Evolutionary conservation across 2,329 filamentous ascomycete species (phyloP).

Genomic region (Pseudogymnoascus sp.): DNA sequence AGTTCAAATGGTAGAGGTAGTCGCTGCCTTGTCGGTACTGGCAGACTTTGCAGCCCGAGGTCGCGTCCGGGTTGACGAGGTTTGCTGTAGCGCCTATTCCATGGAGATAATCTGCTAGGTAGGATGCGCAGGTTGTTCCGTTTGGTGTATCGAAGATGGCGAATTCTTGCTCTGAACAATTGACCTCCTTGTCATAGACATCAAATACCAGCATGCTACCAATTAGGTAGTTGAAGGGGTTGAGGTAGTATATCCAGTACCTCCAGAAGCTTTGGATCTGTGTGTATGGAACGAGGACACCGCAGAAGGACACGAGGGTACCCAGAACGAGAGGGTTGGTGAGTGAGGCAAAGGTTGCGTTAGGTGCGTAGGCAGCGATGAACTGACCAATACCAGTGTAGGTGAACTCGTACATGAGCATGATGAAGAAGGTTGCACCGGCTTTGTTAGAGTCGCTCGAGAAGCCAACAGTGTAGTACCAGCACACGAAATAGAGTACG

Average conservation of each 20-base stretch:
- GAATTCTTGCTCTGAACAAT: slow-evolving; percentile 41
- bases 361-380: slow-evolving; percentile 53
- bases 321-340: slow-evolving; percentile 49
- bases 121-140: slow-evolving; percentile 48
- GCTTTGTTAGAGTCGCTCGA: slow-evolving; percentile 27
- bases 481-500: slow-evolving; percentile 41
- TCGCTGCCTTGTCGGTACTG: slow-evolving; percentile 45
- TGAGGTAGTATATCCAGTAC: slow-evolving; percentile 45
- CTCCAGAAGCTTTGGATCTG: slow-evolving; percentile 60
- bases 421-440: slow-evolving; percentile 45
- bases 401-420: slow-evolving; percentile 52
- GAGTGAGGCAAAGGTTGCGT: slow-evolving; percentile 50
- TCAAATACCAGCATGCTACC: slow-evolving; percentile 46
- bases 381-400: slow-evolving; percentile 56
- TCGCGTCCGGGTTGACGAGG: slow-evolving; percentile 53
- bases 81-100: slow-evolving; percentile 32
- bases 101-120: slow-evolving; percentile 44
- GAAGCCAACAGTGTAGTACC: slow-evolving; percentile 49
- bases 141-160: slow-evolving; percentile 32
- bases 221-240: slow-evolving; percentile 56
- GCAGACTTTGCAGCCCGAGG: slow-evolving; percentile 50
- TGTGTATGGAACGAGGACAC: slow-evolving; percentile 61
- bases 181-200: slow-evolving; percentile 40
- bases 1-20: slow-evolving; percentile 50
- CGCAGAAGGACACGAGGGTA: slow-evolving; percentile 65